Base-by-base conservation (phyloP, 345 rosid species). In the Litchi chinensis region DNA sequence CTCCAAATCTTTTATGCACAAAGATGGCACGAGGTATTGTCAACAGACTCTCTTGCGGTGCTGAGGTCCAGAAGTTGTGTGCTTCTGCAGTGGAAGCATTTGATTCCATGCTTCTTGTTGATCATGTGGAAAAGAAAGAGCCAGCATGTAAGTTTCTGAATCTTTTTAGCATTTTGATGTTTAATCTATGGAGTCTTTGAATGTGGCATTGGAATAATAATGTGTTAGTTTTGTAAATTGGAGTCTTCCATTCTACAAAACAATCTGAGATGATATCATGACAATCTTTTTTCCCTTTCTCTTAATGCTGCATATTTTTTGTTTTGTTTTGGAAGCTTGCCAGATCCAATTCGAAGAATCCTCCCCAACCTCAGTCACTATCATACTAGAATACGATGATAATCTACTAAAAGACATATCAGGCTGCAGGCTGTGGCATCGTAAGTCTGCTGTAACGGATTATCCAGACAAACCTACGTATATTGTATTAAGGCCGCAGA, bases 11-110 rank as follows among this genome's bases (percentile, higher is more conserved):
- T 22, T 89, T 86, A 48, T 83, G 89, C 65, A 82, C 90, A 75
- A 89, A 87, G 80, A 86, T 91, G 88, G 95, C 92, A 64, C 85
- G 95, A 41, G 96, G 96, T 67, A 90, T 93, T 76, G 98, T 92
- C 13, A 93, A 87, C 69, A 87, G 98, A 78, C 91, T 93, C 52
- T 87, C 90, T 24, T 91, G 96, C 2, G 95, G 96, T 64, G 86
- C 88, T 4, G 85, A 89, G 79, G 92, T 93, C 48, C 98, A 93
- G 87, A 84, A 88, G 59, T 79, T 93, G 74, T 93, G 98, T 79
- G 85, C 89, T 65, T 83, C 90, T 82, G 92, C 95, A 26, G 72
- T 92, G 41, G 90, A 91, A 79, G 83, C 82, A 79, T 83, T 89
- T 79, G 90, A 90, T 85, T 79, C 86, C 41, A 70, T 71, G 76